Conservation (phyloP, 805 yeast genomes). For the Candida odintsovae region DNA sequence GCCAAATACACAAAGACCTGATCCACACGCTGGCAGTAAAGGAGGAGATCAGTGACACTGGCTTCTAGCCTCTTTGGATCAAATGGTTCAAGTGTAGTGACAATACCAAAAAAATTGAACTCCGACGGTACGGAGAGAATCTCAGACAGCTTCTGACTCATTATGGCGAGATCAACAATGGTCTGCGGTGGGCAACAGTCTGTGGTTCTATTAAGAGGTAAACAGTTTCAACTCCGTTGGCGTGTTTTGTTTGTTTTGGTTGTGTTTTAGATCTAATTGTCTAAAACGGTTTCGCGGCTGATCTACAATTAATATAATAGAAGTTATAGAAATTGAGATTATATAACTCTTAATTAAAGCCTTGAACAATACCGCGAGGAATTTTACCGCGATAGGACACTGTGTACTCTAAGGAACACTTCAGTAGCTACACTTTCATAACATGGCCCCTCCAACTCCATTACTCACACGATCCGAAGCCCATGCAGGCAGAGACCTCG, state of each 20-base stretch:
- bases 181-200: too few relatives aligned
- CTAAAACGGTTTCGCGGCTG: not conserved
- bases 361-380: too few relatives aligned
- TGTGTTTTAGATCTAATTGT: not conserved
- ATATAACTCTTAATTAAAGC: too few relatives aligned
- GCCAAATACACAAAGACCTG: slow-evolving; percentile 10
- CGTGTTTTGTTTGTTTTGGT: not conserved
- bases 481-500: slow-evolving; percentile 18
- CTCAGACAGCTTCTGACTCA: slow-evolving; percentile 19
- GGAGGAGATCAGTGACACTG: slow-evolving; percentile 18
- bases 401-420: too few relatives aligned
- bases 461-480: slow-evolving; percentile 35
- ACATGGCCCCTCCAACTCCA: slow-evolving; percentile 49
- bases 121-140: slow-evolving; percentile 17
- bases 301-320: too few relatives aligned
- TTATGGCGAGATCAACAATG: not conserved
- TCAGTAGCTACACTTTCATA: too few relatives aligned
- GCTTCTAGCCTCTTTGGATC: slow-evolving; percentile 14
- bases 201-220: too few relatives aligned
- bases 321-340: too few relatives aligned
- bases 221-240: not conserved
- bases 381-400: too few relatives aligned
- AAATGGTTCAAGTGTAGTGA: slow-evolving; percentile 21
- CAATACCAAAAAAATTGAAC: slow-evolving; percentile 22
- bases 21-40: slow-evolving; percentile 14